Conservation (phyloP, 2,329 filamentous ascomycete genomes). For the Hysterium pulicare region DNA sequence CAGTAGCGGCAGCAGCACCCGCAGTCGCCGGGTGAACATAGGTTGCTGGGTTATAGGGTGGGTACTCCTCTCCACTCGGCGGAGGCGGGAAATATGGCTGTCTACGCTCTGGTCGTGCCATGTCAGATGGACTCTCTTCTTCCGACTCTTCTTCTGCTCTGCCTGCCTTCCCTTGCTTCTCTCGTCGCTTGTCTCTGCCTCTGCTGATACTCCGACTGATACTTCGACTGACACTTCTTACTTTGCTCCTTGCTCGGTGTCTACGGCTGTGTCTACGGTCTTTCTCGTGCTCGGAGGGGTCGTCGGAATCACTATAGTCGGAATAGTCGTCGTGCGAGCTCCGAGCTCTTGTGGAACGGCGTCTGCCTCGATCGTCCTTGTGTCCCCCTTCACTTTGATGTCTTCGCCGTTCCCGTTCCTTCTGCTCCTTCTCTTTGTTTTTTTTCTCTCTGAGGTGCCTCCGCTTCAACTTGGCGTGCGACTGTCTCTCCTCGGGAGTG, state of each 20-base stretch:
- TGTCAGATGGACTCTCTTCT: slow-evolving; percentile 8
- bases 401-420: slow-evolving; percentile 14
- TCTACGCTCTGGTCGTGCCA: slow-evolving; percentile 25
- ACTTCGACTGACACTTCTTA: slow-evolving; percentile 13
- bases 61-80: slow-evolving; percentile 27
- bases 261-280: slow-evolving; percentile 21
- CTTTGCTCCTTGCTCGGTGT: slow-evolving; percentile 23
- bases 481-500: slow-evolving; percentile 22
- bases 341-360: slow-evolving; percentile 24
- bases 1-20: no score
- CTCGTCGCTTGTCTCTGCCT: slow-evolving; percentile 17
- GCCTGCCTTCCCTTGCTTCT: slow-evolving; percentile 11
- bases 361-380: slow-evolving; percentile 11
- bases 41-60: slow-evolving; percentile 35
- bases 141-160: slow-evolving; percentile 21
- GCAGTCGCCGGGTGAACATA: slow-evolving; percentile 21
- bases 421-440: slow-evolving; percentile 18
- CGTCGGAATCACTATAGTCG: slow-evolving; percentile 26
- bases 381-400: slow-evolving; percentile 14
- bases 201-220: slow-evolving; percentile 24
- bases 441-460: slow-evolving; percentile 13
- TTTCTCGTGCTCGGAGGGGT: slow-evolving; percentile 28
- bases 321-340: slow-evolving; percentile 26
- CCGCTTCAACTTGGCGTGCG: neutral
- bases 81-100: slow-evolving; percentile 30